Evolutionary conservation across 306 rosid genomes (phyloP).

Genomic region (Hippophae tibetana): DNA sequence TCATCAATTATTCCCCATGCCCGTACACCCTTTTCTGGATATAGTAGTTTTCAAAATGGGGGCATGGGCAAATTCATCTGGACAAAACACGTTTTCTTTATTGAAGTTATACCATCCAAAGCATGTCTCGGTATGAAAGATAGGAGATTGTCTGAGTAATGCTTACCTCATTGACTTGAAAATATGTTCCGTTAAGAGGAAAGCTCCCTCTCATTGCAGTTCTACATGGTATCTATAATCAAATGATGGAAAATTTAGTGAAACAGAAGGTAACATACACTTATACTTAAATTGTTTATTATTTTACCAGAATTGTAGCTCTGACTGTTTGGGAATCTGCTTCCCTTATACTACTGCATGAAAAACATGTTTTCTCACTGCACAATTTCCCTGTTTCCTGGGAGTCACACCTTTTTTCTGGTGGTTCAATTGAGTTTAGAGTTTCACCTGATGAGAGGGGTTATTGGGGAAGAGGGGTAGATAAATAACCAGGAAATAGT

Average conservation of each 20-base stretch:
- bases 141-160: background rate
- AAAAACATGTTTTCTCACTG: slow-evolving; percentile 50
- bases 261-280: slow-evolving; percentile 2
- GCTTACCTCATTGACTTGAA: slow-evolving; percentile 85
- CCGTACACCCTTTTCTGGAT: too few species aligned
- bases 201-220: slow-evolving; percentile 92
- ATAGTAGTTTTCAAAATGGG: too few species aligned
- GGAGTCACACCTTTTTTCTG: slow-evolving; percentile 55
- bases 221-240: slow-evolving; percentile 68
- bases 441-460: slow-evolving; percentile 56
- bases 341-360: slow-evolving; percentile 72
- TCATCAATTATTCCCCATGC: too few species aligned
- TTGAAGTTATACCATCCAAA: background rate
- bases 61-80: too few species aligned
- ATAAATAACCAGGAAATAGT: background rate
- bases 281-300: slow-evolving; percentile 10
- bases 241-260: slow-evolving; percentile 16
- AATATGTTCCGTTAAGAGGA: slow-evolving; percentile 88
- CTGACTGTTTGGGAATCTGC: slow-evolving; percentile 63
- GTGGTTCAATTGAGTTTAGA: slow-evolving; percentile 51
- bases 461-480: slow-evolving; percentile 10
- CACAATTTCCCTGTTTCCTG: slow-evolving; percentile 43
- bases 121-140: background rate
- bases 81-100: background rate
- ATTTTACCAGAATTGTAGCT: slow-evolving; percentile 68